Evolutionary conservation across 371 early-diverging fungal genomes (phyloP), one percentile per base, ranked within the genome.

Genomic region (Entomophthora muscae): DNA sequence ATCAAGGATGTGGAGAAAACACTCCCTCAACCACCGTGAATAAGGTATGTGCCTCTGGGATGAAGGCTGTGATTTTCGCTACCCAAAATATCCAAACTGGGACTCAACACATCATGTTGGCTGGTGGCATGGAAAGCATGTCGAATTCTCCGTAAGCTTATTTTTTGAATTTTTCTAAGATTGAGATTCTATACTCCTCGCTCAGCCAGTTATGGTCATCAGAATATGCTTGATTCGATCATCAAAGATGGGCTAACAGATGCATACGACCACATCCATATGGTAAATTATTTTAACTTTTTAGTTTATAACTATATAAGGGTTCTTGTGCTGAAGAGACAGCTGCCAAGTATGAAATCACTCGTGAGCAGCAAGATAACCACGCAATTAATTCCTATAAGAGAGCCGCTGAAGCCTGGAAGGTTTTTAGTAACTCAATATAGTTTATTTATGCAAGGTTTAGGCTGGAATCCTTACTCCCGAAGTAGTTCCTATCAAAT

Each of bases 101-200:
- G 27, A 76, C 75, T 53, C 77, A 78, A 67, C 66, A 77, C 21
- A 68, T 78, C 51, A 84, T 91, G 76, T 75, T 93, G 22, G 91
- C 92, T 52, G 97, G 95, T 66, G 95, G 97, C 57, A 91, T 88
- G 89, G 95, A 97, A 71, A 87, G 88, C 76, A 94, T 96, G 94
- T 84, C 86, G 62, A 91, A 91, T 71, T 78, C 82, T 24, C 93
- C 93, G 70, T 90, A 81, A 73, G 78, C 73, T n/a, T 60, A 52
- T n/a, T 13, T 61, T 23, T 61, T 30, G 7, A 66, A 66, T 28
- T 52, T 10, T 42, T 33, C 42, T 42, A 52, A 53, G 51, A 58
- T 61, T 57, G 64, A 71, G 71, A 31, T 71, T 66, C 64, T 66
- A 68, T 64, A 24, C 65, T 30, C 65, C 69, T 57, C 66, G 69